Base-by-base conservation (phyloP, 2,329 filamentous ascomycete genomes). In the Neofusicoccum sp. region DNA sequence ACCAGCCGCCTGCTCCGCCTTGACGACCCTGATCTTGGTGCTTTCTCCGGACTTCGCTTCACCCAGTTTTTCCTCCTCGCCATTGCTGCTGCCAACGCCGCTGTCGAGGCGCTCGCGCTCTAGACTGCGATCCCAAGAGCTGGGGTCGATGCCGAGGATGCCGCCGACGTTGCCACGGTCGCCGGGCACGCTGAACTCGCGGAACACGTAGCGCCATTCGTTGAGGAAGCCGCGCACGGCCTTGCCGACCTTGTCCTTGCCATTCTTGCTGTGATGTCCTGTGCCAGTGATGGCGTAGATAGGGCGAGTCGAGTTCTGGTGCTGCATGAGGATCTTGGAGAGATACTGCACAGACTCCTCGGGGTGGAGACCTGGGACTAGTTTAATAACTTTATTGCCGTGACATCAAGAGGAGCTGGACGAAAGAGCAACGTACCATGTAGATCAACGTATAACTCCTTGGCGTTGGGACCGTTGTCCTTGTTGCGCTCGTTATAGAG, bases 161-260 rank as follows among this genome's bases (percentile, higher is more conserved):
- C 86, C 87, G 41, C 87, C 87, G 28, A 88, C 83, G 47, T 95
- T 94, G 64, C 93, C 93, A 79, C 92, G 86, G 76, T 98, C 95
- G n/a, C 94, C 94, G 2, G 93, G 93, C 8, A 97, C 93, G 41
- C 91, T 95, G 77, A 99, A 99, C 78, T 99, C 95, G 61, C 94
- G 89, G 78, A 94, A 99, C 0, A 92, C 90, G 74, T 97, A 99
- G 66, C 92, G 87, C 93, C 93, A 97, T 75, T 98, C 94, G 73
- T 94, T 96, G 62, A 99, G 81, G 79, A 96, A 98, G 68, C 86
- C 87, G 61, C 95, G 89, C 66, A 98, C 89, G 1, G 93, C 93
- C 79, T 96, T 97, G 73, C 94, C 94, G 39, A 99, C 92, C 79
- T 99, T 99, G 78, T 99, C 95, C 77, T 98, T 98, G 71, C 95